Evolutionary conservation across 1,139 yeast species (phyloP).

Genomic region (Sugiyamaella grinbergsii): DNA sequence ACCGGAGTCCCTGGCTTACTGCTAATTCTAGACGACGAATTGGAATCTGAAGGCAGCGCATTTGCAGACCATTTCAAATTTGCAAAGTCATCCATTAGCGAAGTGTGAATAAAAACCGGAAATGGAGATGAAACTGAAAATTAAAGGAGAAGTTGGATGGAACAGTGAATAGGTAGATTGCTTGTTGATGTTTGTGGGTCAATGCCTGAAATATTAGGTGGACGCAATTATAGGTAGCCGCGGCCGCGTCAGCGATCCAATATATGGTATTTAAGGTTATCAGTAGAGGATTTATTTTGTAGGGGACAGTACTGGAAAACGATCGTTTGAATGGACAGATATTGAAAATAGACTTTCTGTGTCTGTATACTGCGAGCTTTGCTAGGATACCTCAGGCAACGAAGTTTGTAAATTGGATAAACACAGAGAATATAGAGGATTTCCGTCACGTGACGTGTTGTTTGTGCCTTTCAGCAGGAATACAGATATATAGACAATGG

Average conservation of each 20-base stretch:
- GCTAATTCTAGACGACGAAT: constrained; percentile 12
- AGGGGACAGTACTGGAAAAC: too few species aligned
- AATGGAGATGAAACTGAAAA: neutral
- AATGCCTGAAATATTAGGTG: neutral
- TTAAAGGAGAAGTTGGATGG: neutral
- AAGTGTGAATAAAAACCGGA: neutral
- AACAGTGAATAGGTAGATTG: neutral
- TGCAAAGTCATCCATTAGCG: constrained; percentile 23
- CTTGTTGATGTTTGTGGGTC: constrained; percentile 4
- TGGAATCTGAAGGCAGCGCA: constrained; percentile 12
- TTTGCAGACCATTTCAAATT: constrained; percentile 21
- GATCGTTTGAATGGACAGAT: too few species aligned
- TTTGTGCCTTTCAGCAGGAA: too few species aligned
- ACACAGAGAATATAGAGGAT: too few species aligned
- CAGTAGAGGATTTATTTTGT: too few species aligned
- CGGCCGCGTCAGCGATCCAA: too few species aligned
- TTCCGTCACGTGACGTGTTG: neutral
- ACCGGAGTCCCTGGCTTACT: constrained; percentile 21
- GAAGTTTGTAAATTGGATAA: too few species aligned
- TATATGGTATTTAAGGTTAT: too few species aligned
- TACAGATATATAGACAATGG: too few species aligned
- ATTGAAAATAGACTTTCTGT: too few species aligned
- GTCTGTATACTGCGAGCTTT: neutral
- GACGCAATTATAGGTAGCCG: neutral
- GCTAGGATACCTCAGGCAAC: too few species aligned